These are phyloP conservation scores for Rhizophora apiculata DNA, from an alignment of 345 rosid species.

Conservation along the genomic window DNA sequence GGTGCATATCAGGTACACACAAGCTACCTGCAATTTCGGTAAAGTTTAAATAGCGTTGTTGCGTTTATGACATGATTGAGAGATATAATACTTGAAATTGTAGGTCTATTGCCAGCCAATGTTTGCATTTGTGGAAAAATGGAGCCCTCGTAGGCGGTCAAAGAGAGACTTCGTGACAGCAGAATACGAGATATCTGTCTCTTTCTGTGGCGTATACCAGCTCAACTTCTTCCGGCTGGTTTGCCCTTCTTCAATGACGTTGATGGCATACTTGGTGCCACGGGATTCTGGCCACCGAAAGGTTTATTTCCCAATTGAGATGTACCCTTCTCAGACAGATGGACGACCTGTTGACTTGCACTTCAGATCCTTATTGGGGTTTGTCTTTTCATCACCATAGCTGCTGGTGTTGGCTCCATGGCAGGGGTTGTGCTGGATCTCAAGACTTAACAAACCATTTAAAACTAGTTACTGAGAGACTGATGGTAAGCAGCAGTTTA, in stretches of 20 bases:
- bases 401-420: constrained; percentile 46
- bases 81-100: neutral
- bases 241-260: constrained; percentile 55
- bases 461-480: constrained; percentile 38
- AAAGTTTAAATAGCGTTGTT: neutral
- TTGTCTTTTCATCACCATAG: constrained; percentile 33
- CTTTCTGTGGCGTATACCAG: constrained; percentile 37
- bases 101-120: constrained; percentile 58
- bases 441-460: constrained; percentile 47
- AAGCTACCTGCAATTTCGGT: neutral
- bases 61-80: neutral
- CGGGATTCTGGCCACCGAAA: constrained; percentile 57
- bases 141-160: constrained; percentile 44
- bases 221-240: constrained; percentile 46
- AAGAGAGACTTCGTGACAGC: constrained; percentile 40
- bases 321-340: constrained; percentile 39
- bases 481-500: no score
- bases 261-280: constrained; percentile 50
- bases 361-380: constrained; percentile 38
- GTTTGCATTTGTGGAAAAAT: constrained; percentile 55
- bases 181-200: constrained; percentile 17
- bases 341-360: constrained; percentile 38
- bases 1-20: constrained; percentile 19
- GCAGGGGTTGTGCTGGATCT: constrained; percentile 54
- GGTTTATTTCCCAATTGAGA: constrained; percentile 47